Percentiles rank a stretch among this genome's conserved stretches.
These are phyloP conservation scores for Strobilomyces confusus DNA, from an alignment of 768 basidiomycete species.

Conservation along the genomic window DNA sequence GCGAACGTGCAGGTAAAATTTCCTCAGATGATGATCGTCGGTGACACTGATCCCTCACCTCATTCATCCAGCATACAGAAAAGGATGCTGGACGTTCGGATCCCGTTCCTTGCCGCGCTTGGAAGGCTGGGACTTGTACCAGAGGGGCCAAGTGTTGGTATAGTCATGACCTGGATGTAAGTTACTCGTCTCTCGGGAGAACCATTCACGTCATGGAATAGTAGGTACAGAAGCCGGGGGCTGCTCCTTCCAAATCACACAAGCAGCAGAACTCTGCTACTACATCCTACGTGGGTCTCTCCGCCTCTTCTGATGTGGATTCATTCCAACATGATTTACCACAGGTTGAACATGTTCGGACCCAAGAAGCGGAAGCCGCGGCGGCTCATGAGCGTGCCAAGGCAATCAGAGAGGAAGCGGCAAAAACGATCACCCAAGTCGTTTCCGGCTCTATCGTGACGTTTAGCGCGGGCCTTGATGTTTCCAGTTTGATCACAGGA, in stretches of 20 bases:
- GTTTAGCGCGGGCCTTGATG: constrained; percentile 45
- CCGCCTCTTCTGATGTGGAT: background rate
- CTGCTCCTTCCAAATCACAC: background rate
- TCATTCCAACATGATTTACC: too few relatives aligned
- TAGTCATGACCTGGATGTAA: constrained; percentile 32
- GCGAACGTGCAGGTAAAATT: constrained; percentile 3
- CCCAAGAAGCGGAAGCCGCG: constrained; percentile 14
- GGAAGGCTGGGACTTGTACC: constrained; percentile 38
- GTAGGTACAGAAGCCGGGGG: constrained; percentile 10
- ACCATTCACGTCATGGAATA: background rate
- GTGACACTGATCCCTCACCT: background rate
- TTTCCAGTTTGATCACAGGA: constrained; percentile 42
- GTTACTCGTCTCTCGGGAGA: background rate
- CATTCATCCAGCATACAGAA: background rate
- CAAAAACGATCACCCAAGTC: constrained; percentile 39
- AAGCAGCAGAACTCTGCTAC: background rate
- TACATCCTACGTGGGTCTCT: background rate
- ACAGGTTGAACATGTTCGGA: background rate
- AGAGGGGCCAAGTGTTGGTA: constrained; percentile 35
- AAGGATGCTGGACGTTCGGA: background rate
- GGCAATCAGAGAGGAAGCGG: constrained; percentile 40
- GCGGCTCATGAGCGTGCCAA: constrained; percentile 15
- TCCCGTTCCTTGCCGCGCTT: constrained; percentile 23
- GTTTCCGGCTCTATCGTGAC: constrained; percentile 47
- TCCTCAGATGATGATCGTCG: background rate